Evolutionary conservation across 352 stramenopile genomes (phyloP), one percentile per base, ranked within the genome.

Genomic region (Salisapilia sapeloensis): DNA sequence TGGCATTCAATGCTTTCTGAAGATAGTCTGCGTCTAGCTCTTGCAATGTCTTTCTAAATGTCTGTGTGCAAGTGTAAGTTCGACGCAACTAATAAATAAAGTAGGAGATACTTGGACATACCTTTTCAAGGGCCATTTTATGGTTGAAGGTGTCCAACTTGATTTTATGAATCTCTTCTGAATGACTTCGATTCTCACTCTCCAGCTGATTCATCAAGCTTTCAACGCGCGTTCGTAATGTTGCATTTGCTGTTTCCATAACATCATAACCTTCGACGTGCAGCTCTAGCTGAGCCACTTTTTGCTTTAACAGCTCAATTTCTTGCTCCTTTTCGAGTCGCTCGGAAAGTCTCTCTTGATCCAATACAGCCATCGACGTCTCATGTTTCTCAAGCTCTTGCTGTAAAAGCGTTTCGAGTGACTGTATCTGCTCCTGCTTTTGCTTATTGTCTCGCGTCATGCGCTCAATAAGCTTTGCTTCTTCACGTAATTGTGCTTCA

Each of bases 111-210:
- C 11, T 15, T 7, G 12, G 4, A 7, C 27, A 0, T 22, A 78
- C 62, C 60, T 84, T 79, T 43, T 84, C 69, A 17, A 84, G 50
- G 22, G 65, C 65, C 65, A 84, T 82, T 35, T 82, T 84, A 56
- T 82, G 69, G 35, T 84, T 84, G 40, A 84, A 84, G 65, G 81
- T 79, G 39, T 84, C 69, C 24, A 83, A 50, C 6, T 64, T 56
- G 28, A 83, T 61, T 46, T 77, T 75, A 40, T 83, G 64, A 34
- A 83, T 77, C 46, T 83, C 61, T 14, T 83, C 59, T 6, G 60
- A 62, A 33, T 83, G 67, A 6, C 19, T 55, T 31, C 63, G 69
- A 36, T 58, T 75, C 24, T 80, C 64, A 14, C 55, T 39, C 40
- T 79, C 64, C 25, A 83, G 62, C 42, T 83, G 61, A 17, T 60